Conservation (phyloP, 139 green algal genomes). For the Chloropicon primus region DNA sequence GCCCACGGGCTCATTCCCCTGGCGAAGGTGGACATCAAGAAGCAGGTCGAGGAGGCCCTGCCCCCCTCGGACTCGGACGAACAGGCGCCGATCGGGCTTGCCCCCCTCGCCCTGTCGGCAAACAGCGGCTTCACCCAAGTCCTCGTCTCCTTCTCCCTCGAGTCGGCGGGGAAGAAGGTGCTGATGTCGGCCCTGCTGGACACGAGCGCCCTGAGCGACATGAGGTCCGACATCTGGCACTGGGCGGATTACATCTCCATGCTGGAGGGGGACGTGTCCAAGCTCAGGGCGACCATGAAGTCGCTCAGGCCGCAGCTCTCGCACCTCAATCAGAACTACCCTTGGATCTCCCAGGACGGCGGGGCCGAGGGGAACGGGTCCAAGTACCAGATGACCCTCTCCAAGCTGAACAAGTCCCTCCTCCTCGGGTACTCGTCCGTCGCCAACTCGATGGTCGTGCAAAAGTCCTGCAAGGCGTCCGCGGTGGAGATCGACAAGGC, state of each 20-base stretch:
- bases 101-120: neutral
- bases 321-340: neutral
- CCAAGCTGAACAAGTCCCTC: neutral
- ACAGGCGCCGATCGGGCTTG: neutral
- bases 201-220: neutral
- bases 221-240: neutral
- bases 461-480: neutral
- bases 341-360: neutral
- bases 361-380: neutral
- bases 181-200: neutral
- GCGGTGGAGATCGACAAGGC: neutral
- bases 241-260: neutral
- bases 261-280: neutral
- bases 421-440: neutral
- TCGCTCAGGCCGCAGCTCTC: neutral
- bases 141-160: neutral
- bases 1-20: neutral
- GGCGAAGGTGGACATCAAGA: neutral
- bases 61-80: neutral
- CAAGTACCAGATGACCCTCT: neutral
- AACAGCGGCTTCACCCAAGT: neutral
- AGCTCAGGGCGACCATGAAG: neutral
- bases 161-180: neutral
- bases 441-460: neutral
- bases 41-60: neutral